A percentile compares a stretch with the other conserved stretches of the same genome.
phyloP scores from a whole-genome alignment of 2,329 filamentous ascomycete genomes.

The Cytospora paraplurivora region DNA sequence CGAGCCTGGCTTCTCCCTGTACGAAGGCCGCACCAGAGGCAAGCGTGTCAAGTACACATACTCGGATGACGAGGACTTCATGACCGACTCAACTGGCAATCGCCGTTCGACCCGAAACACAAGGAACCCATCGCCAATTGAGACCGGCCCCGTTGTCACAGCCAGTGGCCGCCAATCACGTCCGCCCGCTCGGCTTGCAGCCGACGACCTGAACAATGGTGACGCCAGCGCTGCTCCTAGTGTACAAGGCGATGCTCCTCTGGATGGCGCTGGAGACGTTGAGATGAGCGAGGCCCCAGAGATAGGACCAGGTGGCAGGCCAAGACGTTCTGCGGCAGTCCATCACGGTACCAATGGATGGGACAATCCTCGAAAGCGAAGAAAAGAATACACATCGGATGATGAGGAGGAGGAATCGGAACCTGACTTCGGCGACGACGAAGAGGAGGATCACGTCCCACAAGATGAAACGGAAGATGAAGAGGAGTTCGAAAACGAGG shows the following conservation, averaged over 20 bases:
- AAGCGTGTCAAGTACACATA: slow-evolving; percentile 97
- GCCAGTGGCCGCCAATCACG: slow-evolving; percentile 85
- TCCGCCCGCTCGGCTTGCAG: slow-evolving; percentile 66
- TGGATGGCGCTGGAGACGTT: slow-evolving; percentile 33
- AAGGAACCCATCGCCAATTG: slow-evolving; percentile 70
- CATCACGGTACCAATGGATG: slow-evolving; percentile 55
- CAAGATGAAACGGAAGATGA: slow-evolving; percentile 60
- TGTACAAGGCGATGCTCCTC: slow-evolving; percentile 47
- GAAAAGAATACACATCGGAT: slow-evolving; percentile 59
- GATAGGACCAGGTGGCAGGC: slow-evolving; percentile 50
- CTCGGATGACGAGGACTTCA: slow-evolving; percentile 78
- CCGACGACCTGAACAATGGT: slow-evolving; percentile 54
- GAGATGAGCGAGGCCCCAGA: slow-evolving; percentile 41
- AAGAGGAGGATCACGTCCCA: slow-evolving; percentile 69
- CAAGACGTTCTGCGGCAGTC: slow-evolving; percentile 53
- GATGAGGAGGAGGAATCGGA: slow-evolving; percentile 69
- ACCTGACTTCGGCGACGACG: slow-evolving; percentile 75
- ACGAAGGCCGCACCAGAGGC: slow-evolving; percentile 93
- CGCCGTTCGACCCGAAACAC: slow-evolving; percentile 76
- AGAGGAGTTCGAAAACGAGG: slow-evolving; percentile 58
- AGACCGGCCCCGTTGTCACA: slow-evolving; percentile 68
- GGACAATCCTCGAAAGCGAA: slow-evolving; percentile 42
- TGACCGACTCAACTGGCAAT: slow-evolving; percentile 61
- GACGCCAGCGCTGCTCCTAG: slow-evolving; percentile 51
- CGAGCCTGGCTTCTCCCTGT: slow-evolving; percentile 87